Evolutionary conservation across 2,329 filamentous ascomycete species (phyloP), one percentile per base, ranked within the genome.

Genomic region (Arthrobotrys megalospora): DNA sequence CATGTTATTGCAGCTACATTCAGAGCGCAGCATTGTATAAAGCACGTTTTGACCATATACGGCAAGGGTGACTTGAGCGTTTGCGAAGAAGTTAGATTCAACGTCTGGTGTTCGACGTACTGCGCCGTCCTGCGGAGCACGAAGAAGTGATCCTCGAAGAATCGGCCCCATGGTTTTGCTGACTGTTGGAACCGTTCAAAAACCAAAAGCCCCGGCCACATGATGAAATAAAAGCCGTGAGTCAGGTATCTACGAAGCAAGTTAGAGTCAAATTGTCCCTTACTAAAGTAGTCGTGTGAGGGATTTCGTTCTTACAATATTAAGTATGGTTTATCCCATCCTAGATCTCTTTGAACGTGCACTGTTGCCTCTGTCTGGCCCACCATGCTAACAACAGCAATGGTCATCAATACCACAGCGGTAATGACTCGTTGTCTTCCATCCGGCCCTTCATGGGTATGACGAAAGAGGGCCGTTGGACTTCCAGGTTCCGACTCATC

Each of bases 241-340:
- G 67, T 72, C 7, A 78, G 38, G 36, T 78, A 78, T 52, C 75
- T 78, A n/a, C 41, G 3, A 14, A 14, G 0, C 12, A 2, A 8
- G 24, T 63, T 55, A 41, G 21, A 52, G 6, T n/a, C 1, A 1
- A 2, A 16, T 8, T 0, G 28, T 19, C 32, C 10, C 36, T 24
- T 21, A 34, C 6, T 7, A 36, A 43, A 36, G 21, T 0, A 24
- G 8, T 48, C 8, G 7, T 11, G 1, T 55, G 1, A 19, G 28
- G 41, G 3, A 24, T 24, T 24, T 32, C 6, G 19, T 5, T 64
- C 75, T 63, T 47, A 78, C 75, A 78, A 43, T 7, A 78, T 71
- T 7, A 78, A 32, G 58, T 68, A 78, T 12, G 75, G 75, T 28
- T 78, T 78, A 58, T 78, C 41, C 75, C 75, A 78, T 14, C 75